Conservation (phyloP, 352 stramenopile genomes). For the Pythium periplocum region DNA sequence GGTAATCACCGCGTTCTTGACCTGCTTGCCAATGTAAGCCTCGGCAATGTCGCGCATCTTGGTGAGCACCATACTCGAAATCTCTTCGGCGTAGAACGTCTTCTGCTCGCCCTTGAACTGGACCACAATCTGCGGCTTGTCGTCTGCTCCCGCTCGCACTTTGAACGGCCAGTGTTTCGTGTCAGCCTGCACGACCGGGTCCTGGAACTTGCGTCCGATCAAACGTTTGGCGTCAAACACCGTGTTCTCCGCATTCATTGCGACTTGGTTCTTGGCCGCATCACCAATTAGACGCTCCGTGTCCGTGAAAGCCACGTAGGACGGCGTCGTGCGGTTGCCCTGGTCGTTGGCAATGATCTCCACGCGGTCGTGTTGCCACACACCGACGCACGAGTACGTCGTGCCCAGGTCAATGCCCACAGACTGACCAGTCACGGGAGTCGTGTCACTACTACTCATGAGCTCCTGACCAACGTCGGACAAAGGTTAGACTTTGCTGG, state of each 20-base stretch:
- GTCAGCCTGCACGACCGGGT: conserved; percentile 85
- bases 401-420: conserved; percentile 26
- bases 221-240: conserved; percentile 96
- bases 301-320: conserved; percentile 87
- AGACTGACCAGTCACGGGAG: no score
- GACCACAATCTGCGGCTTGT: conserved; percentile 70
- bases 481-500: no score
- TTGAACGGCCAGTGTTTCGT: conserved; percentile 68
- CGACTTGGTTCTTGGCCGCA: conserved; percentile 50
- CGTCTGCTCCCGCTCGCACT: conserved; percentile 50
- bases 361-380: no score
- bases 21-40: conserved; percentile 52
- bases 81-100: conserved; percentile 74
- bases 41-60: conserved; percentile 70
- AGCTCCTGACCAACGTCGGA: no score
- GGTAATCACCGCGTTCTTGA: conserved; percentile 88
- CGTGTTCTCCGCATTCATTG: conserved; percentile 91
- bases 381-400: conserved; percentile 11
- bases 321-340: conserved; percentile 80
- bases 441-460: no score
- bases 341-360: no score
- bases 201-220: conserved; percentile 92
- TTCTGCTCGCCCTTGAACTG: conserved; percentile 66
- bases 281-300: conserved; percentile 45
- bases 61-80: conserved; percentile 68